These are phyloP conservation scores for Phragmites australis DNA, from an alignment of 176 grass and related monocot species.

Conservation along the genomic window DNA sequence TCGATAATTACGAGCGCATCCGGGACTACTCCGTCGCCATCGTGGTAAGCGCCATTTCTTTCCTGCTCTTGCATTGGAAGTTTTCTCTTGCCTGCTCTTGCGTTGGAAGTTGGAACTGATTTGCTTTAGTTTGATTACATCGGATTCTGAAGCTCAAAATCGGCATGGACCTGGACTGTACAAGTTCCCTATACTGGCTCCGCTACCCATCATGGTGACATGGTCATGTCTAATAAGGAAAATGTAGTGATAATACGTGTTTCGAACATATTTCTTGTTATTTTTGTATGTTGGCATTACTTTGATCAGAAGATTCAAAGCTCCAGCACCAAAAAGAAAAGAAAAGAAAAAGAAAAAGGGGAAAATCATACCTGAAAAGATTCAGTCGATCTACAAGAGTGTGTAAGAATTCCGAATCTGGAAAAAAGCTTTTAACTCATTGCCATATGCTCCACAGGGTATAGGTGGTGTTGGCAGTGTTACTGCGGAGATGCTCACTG, in stretches of 20 bases:
- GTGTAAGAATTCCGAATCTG: background rate
- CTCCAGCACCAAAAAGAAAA: background rate
- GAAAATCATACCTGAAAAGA: background rate
- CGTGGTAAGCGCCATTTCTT: conserved; percentile 53
- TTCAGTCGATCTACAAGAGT: background rate
- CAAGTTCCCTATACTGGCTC: background rate
- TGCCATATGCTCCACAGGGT: conserved; percentile 49
- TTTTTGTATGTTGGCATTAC: background rate
- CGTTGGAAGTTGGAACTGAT: background rate
- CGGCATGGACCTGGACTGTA: background rate
- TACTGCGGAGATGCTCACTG: conserved; percentile 93
- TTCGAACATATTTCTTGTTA: background rate
- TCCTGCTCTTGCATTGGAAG: background rate
- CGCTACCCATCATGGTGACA: no score
- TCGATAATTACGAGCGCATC: conserved; percentile 85
- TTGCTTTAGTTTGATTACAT: background rate
- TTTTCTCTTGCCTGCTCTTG: no score
- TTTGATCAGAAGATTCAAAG: background rate
- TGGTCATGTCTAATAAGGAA: background rate
- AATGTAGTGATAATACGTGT: background rate
- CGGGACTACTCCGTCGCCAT: conserved; percentile 81
- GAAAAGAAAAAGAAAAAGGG: no score
- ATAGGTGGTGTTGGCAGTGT: conserved; percentile 98
- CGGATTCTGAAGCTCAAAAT: background rate
- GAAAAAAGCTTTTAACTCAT: background rate